Base-by-base conservation (phyloP, 805 yeast genomes). In the Ogataea neopini region DNA sequence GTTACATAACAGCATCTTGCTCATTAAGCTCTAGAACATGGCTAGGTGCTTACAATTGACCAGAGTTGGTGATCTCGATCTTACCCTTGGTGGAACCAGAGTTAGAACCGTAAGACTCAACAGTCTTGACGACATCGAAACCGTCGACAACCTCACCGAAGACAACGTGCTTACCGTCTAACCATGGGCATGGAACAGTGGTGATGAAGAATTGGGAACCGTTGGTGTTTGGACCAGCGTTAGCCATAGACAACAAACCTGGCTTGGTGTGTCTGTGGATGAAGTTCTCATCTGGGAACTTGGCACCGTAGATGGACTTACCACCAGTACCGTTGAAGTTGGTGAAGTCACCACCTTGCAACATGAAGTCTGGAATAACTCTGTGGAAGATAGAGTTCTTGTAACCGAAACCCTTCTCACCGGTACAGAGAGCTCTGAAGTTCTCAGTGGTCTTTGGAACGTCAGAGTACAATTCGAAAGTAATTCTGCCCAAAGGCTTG, bases 351-450 rank as follows among this genome's bases (percentile, higher is more conserved):
- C 92, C 92, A 69, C 91, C 97, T 79, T 91, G 98, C 68, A 92
- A 77, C 98, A 91, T 91, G 79, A 91, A 91, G 71, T 86, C 83
- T 57, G 97, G 97, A 65, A 90, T 90, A 57, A 91, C 96, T 77
- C 97, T 86, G 88, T 91, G 97, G 94, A 92, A 91, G 57, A 83
- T 76, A 42, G 95, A 87, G 63, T 77, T 80, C 67, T 84, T 83
- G 81, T 84, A 90, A 51, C 96, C 96, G 63, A 75, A 87, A 53
- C 97, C 98, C 80, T 89, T 86, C 76, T 88, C 96, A 61, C 97
- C 96, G 54, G 96, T 85, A 68, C 86, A 80, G 60, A 85, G 70
- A 48, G 90, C 89, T 75, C 87, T 79, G 79, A 85, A 85, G 72
- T 85, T 85, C 70, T 83, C 89, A 58, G 87, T 77, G 44, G 91